phyloP scores from a whole-genome alignment of 2,329 filamentous ascomycete species.

The Cytospora leucostoma region DNA sequence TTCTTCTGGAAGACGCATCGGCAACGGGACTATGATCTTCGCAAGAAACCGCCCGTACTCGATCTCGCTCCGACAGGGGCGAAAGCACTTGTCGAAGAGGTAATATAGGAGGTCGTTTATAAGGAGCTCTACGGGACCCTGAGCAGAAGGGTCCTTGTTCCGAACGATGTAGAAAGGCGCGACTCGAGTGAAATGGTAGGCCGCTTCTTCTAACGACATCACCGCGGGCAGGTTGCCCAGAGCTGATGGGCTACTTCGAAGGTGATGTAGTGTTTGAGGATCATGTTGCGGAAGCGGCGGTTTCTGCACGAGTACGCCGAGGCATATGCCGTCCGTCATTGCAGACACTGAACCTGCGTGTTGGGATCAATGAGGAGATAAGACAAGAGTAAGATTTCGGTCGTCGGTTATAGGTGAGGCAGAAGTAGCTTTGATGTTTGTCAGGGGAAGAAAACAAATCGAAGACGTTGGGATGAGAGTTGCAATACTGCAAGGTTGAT shows the following conservation, averaged over 20 bases:
- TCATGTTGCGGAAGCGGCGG: neutral
- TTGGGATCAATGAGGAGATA: no score
- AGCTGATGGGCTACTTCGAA: neutral
- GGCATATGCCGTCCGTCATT: no score
- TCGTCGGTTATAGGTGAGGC: no score
- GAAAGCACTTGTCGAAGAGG: conserved; percentile 8
- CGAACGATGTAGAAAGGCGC: neutral
- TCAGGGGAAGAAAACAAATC: no score
- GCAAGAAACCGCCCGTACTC: conserved; percentile 1
- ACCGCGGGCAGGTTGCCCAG: neutral
- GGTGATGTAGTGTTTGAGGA: neutral
- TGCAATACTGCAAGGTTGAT: no score
- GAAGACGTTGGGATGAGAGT: no score
- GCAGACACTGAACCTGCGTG: no score
- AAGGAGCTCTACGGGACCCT: neutral
- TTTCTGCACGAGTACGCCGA: neutral
- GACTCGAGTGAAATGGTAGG: neutral
- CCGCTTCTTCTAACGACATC: neutral
- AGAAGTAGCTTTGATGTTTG: no score
- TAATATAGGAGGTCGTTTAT: neutral
- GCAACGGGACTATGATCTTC: neutral
- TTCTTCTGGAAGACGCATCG: neutral
- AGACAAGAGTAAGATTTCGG: no score
- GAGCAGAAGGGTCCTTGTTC: neutral
- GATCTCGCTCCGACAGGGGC: neutral